Evolutionary conservation across 306 rosid species (phyloP).

Genomic region (Quercus parvula): DNA sequence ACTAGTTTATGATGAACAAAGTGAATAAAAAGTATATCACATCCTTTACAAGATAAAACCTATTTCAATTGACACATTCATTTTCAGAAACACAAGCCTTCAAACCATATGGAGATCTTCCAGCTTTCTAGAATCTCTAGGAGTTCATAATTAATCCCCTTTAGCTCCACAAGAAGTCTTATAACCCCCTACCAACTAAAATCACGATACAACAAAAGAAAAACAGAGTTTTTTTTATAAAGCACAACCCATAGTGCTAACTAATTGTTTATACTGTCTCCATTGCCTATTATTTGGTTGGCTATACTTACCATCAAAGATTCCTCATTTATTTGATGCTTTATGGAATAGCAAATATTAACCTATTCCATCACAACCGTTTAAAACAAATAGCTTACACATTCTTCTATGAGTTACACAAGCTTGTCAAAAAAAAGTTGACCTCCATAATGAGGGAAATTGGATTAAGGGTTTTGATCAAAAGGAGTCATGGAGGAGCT

Average conservation of each 20-base stretch:
- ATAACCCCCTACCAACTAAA: not conserved
- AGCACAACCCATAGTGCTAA: not conserved
- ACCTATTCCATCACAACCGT: not conserved
- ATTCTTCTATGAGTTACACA: not conserved
- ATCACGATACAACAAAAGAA: not conserved
- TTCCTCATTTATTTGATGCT: not conserved
- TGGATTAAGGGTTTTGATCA: not conserved
- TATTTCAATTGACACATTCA: too few species aligned
- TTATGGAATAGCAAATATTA: not conserved
- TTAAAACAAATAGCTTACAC: not conserved
- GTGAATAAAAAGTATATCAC: not conserved
- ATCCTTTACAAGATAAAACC: not conserved
- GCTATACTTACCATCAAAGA: not conserved
- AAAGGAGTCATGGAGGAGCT: not conserved
- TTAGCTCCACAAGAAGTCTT: not conserved
- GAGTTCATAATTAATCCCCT: not conserved
- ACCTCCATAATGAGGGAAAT: not conserved
- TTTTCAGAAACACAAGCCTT: too few species aligned
- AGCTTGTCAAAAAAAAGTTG: not conserved
- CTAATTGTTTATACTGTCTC: not conserved
- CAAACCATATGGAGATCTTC: too few species aligned
- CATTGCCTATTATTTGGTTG: not conserved
- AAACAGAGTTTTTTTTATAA: not conserved
- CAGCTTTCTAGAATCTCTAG: not conserved
- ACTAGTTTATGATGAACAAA: not conserved